phyloP scores from a whole-genome alignment of 2,329 filamentous ascomycete genomes.

The Geoglossum cookeanum region DNA sequence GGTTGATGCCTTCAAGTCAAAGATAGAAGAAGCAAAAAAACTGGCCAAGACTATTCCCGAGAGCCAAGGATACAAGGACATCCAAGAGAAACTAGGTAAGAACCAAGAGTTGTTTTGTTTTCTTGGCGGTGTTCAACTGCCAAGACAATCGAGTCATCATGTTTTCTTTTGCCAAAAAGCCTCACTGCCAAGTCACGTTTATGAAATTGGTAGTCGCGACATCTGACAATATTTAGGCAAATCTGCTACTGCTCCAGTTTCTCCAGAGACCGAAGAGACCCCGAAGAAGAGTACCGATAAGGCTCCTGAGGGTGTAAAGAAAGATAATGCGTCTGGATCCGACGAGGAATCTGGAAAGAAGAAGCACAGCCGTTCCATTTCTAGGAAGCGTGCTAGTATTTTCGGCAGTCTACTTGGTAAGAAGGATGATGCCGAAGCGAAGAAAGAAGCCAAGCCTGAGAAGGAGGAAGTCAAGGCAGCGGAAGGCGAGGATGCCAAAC shows the following conservation, averaged over 20 bases:
- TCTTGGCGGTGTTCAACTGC: slow-evolving; percentile 13
- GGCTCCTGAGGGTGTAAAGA: slow-evolving; percentile 18
- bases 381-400: slow-evolving; percentile 39
- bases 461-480: slow-evolving; percentile 9
- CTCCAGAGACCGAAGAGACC: slow-evolving; percentile 12
- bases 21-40: slow-evolving; percentile 71
- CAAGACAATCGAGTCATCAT: slow-evolving; percentile 1
- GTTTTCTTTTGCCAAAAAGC: too few relatives aligned
- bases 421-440: slow-evolving; percentile 25
- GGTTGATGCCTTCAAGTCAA: slow-evolving; percentile 66
- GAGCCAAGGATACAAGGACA: slow-evolving; percentile 76
- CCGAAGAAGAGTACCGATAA: slow-evolving; percentile 16
- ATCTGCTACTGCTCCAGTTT: slow-evolving; percentile 8
- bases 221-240: slow-evolving; percentile 6
- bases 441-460: slow-evolving; percentile 9
- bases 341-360: slow-evolving; percentile 29
- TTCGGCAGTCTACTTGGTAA: slow-evolving; percentile 38
- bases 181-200: slow-evolving; percentile 18
- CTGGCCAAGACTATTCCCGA: slow-evolving; percentile 52
- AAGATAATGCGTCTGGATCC: slow-evolving; percentile 24
- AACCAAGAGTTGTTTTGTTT: neutral
- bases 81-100: slow-evolving; percentile 51
- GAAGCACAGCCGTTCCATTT: slow-evolving; percentile 37
- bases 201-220: neutral
- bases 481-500: slow-evolving; percentile 11